Evolutionary conservation across 2,329 filamentous ascomycete species (phyloP).

Genomic region (Tolypocladium cylindrosporum): DNA sequence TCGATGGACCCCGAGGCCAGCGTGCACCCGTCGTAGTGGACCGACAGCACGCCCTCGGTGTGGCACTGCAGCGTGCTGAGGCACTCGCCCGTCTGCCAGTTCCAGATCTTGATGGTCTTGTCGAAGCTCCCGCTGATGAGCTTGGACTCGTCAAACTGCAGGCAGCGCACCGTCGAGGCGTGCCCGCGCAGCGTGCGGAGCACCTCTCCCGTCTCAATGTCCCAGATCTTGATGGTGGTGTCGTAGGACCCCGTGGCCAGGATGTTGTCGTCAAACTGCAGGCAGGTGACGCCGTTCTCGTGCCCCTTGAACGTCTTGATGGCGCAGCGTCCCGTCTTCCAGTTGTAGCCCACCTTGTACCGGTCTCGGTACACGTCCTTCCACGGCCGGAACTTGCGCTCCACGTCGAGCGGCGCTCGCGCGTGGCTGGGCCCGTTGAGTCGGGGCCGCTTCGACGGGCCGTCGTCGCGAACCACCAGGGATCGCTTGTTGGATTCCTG

Average conservation of each 20-base stretch:
- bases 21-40: slow-evolving; percentile 78
- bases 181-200: slow-evolving; percentile 80
- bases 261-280: slow-evolving; percentile 70
- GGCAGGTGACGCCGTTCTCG: slow-evolving; percentile 57
- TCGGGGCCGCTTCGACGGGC: slow-evolving; percentile 23
- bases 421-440: slow-evolving; percentile 14
- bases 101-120: slow-evolving; percentile 85
- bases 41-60: slow-evolving; percentile 69
- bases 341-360: slow-evolving; percentile 93
- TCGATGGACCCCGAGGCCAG: slow-evolving; percentile 87
- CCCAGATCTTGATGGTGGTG: slow-evolving; percentile 90
- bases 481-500: slow-evolving; percentile 23
- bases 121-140: slow-evolving; percentile 87
- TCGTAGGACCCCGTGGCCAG: slow-evolving; percentile 94
- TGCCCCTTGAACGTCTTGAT: slow-evolving; percentile 78
- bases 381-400: slow-evolving; percentile 60
- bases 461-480: slow-evolving; percentile 18
- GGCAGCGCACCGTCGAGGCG: slow-evolving; percentile 69
- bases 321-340: slow-evolving; percentile 88
- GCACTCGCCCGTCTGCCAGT: slow-evolving; percentile 86
- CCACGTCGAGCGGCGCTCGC: slow-evolving; percentile 25
- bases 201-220: slow-evolving; percentile 79
- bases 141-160: slow-evolving; percentile 89
- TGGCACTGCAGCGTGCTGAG: slow-evolving; percentile 75
- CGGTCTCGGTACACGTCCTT: slow-evolving; percentile 95